phyloP scores from a whole-genome alignment of 2,329 filamentous ascomycete species.

The Chaetomium sp. region DNA sequence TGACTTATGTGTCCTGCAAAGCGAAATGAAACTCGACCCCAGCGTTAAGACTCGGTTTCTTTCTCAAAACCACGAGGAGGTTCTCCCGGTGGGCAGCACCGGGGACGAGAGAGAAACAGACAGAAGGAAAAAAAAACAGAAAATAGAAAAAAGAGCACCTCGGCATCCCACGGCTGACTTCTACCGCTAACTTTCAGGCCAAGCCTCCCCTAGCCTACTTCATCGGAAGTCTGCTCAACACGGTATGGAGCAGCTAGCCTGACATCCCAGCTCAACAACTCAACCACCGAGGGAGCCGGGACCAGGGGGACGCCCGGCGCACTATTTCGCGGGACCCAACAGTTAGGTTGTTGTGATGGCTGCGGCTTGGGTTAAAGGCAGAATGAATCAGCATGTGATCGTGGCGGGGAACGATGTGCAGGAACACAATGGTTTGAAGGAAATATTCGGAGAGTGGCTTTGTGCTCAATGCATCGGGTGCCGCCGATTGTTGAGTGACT shows the following conservation, averaged over 20 bases:
- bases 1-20: slow-evolving; percentile 5
- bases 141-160: neutral
- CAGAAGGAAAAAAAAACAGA: neutral
- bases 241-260: neutral
- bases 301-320: neutral
- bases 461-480: too few relatives aligned
- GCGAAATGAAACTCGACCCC: slow-evolving; percentile 1
- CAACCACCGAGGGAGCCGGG: neutral
- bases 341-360: too few relatives aligned
- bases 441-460: too few relatives aligned
- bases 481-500: too few relatives aligned
- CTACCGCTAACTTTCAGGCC: slow-evolving; percentile 15
- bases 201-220: slow-evolving; percentile 16
- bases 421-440: too few relatives aligned
- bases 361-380: too few relatives aligned
- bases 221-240: slow-evolving; percentile 13
- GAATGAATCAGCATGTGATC: too few relatives aligned
- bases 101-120: too few relatives aligned
- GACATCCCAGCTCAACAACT: slow-evolving; percentile 8
- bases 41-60: slow-evolving; percentile 11
- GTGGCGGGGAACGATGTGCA: too few relatives aligned
- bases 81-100: too few relatives aligned
- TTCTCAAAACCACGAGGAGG: neutral
- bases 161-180: slow-evolving; percentile 3
- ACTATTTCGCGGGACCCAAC: too few relatives aligned